These are phyloP conservation scores for Exophiala calicioides DNA, from an alignment of 2,329 filamentous ascomycete species.

Conservation along the genomic window DNA sequence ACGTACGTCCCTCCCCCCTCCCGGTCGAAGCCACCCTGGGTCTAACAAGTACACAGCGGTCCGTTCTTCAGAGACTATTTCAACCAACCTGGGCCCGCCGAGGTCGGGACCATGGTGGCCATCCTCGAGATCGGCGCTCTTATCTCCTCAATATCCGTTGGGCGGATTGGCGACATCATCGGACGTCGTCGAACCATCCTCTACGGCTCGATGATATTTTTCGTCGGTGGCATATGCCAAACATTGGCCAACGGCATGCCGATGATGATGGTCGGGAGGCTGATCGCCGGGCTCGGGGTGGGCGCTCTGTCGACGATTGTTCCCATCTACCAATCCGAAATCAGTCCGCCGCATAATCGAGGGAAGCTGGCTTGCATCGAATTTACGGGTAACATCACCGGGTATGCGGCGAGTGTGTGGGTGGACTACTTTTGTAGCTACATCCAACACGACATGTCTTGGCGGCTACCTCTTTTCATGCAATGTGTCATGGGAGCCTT, in stretches of 20 bases:
- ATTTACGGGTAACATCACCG: conserved; percentile 94
- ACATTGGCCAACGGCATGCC: conserved; percentile 77
- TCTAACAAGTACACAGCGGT: too few species aligned
- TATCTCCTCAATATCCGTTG: conserved; percentile 82
- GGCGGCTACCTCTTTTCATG: conserved; percentile 86
- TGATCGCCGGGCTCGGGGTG: conserved; percentile 82
- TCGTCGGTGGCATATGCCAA: conserved; percentile 80
- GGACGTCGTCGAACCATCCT: conserved; percentile 87
- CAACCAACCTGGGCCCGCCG: conserved; percentile 78
- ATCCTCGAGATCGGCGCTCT: conserved; percentile 94
- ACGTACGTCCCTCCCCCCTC: conserved; percentile 50
- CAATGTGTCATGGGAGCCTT: conserved; percentile 93
- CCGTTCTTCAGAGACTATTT: conserved; percentile 90
- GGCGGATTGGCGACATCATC: conserved; percentile 86
- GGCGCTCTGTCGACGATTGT: conserved; percentile 90
- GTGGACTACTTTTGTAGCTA: conserved; percentile 96
- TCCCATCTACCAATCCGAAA: conserved; percentile 91
- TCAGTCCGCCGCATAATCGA: conserved; percentile 92
- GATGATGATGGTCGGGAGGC: conserved; percentile 83
- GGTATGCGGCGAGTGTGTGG: conserved; percentile 96
- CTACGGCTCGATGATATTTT: conserved; percentile 88
- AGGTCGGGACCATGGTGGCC: conserved; percentile 96
- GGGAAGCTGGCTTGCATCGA: conserved; percentile 97
- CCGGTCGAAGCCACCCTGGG: not conserved
- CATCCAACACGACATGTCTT: conserved; percentile 81